Base-by-base conservation (phyloP, 2,329 filamentous ascomycete species). In the Penicillium olsonii region DNA sequence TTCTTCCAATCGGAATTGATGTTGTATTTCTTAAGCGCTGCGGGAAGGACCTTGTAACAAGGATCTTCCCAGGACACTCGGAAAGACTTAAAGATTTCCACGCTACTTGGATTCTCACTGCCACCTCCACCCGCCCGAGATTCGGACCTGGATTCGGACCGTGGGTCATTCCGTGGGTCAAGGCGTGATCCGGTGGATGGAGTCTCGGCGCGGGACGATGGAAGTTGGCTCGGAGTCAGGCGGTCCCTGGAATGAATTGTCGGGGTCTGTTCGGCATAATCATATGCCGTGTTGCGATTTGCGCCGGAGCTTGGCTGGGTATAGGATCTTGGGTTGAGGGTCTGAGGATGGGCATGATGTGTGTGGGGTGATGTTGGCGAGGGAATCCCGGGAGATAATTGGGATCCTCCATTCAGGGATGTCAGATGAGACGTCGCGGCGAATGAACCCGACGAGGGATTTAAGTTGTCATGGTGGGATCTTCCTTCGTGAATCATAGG, bases 61-160 rank as follows among this genome's bases (percentile, higher is more conserved):
- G 94, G 94, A 66, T 99, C 94, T 61, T 99, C 94, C 82, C 97
- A 95, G 68, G 89, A 94, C 54, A 99, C 94, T 33, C 92, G 87
- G 81, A 99, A 99, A 1, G 90, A 95, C 71, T 99, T 99, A 84
- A 97, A 97, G 52, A 99, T 96, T 71, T 99, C 94, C 52, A 96
- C 92, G 34, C 72, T 75, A 14, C 71, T 71, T 7, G 71, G 70
- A n/a, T 48, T 48, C 12, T 48, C 45, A 12, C 33, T 14, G 17
- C 45, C 22, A 14, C 45, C 18, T 12, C 43, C 35, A 2, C 60
- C 46, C 5, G 20, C 55, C 49, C 64, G 53, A 20, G 67, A 68
- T 14, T 70, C 64, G 17, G 62, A 55, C 37, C 66, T 63, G 7
- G 37, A 39, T 18, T 39, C 37, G 5, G 37, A n/a, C 15, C 37